Conservation (phyloP, 1,284 basidiomycete genomes). For the Earliella scabrosa region DNA sequence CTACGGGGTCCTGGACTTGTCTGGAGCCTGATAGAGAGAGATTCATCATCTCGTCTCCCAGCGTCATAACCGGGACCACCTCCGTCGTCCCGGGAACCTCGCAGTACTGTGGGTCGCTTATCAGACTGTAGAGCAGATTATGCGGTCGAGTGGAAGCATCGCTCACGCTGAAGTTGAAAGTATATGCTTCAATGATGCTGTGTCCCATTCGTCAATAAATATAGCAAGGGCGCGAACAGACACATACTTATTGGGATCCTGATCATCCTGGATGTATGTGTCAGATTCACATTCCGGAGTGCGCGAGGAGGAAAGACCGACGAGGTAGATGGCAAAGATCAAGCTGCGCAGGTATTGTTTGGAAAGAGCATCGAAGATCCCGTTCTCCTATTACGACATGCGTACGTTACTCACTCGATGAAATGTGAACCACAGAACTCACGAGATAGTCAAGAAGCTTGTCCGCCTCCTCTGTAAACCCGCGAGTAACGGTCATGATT, state of each 20-base stretch:
- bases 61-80: slow-evolving; percentile 66
- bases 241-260: slow-evolving; percentile 77
- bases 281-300: not conserved
- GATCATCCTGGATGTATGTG: slow-evolving; percentile 56
- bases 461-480: slow-evolving; percentile 80
- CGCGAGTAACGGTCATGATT: slow-evolving; percentile 73
- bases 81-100: slow-evolving; percentile 57
- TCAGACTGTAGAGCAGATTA: not conserved
- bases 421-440: slow-evolving; percentile 24
- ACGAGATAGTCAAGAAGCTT: slow-evolving; percentile 80
- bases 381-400: slow-evolving; percentile 59
- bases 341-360: slow-evolving; percentile 79
- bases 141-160: not conserved
- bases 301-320: slow-evolving; percentile 29
- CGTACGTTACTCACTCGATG: not conserved
- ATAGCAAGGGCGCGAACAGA: not conserved
- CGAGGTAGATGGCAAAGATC: slow-evolving; percentile 83
- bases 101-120: slow-evolving; percentile 60
- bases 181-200: slow-evolving; percentile 82
- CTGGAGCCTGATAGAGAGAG: slow-evolving; percentile 46
- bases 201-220: not conserved
- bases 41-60: slow-evolving; percentile 60
- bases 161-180: slow-evolving; percentile 75
- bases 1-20: slow-evolving; percentile 51
- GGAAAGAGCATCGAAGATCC: slow-evolving; percentile 80